phyloP scores from a whole-genome alignment of 2,329 filamentous ascomycete genomes.

The Fusarium tupiense region DNA sequence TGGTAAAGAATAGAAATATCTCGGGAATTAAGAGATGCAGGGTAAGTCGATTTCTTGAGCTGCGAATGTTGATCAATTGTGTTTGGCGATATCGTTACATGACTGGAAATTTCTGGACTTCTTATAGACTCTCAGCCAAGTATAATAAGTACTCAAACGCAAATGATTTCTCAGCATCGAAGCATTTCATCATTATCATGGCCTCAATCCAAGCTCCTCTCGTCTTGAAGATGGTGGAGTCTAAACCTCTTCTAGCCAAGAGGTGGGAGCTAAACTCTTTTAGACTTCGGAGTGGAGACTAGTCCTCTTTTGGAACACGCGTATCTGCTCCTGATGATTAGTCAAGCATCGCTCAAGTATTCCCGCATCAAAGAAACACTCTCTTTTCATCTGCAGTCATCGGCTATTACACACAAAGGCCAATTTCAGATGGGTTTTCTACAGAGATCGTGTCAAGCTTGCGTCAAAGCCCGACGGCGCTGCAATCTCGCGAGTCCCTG shows the following conservation, averaged over 20 bases:
- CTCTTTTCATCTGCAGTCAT: no score
- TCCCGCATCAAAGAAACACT: neutral
- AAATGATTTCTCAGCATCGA: neutral
- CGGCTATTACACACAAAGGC: rapidly evolving
- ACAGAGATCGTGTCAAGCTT: neutral
- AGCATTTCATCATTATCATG: neutral
- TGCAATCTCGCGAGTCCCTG: conserved; percentile 8
- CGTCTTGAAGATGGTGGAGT: neutral
- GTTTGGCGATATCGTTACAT: rapidly evolving
- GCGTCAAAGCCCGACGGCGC: neutral
- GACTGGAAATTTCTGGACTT: rapidly evolving
- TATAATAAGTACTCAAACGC: rapidly evolving
- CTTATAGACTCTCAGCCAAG: neutral
- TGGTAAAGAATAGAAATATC: neutral
- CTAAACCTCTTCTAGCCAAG: neutral
- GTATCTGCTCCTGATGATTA: neutral
- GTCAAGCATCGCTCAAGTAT: neutral
- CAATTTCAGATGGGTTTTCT: rapidly evolving
- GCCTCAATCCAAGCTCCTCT: neutral
- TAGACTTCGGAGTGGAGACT: rapidly evolving
- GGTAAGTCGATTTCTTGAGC: neutral
- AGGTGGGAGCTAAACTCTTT: neutral
- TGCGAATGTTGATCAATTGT: no score
- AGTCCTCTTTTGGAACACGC: neutral
- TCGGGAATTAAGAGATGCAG: neutral